Conservation (phyloP, 352 stramenopile species). For the Halophytophthora batemanensis region DNA sequence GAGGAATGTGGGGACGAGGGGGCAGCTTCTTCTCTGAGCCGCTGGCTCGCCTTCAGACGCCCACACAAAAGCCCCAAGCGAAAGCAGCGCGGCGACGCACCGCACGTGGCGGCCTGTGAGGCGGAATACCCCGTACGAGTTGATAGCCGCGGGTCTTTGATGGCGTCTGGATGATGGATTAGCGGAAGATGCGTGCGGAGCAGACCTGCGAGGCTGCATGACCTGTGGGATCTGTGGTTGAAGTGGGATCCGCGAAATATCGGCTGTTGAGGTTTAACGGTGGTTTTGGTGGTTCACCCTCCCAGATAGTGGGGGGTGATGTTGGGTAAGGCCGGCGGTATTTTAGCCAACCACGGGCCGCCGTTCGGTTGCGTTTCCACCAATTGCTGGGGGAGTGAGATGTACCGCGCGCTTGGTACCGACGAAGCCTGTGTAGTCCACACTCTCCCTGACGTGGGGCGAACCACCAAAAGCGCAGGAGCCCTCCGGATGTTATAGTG, state of each 20-base stretch:
- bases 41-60: too few relatives aligned
- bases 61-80: neutral
- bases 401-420: neutral
- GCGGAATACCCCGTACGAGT: neutral
- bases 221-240: conserved; percentile 1
- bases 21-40: too few relatives aligned
- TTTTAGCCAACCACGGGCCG: conserved; percentile 8
- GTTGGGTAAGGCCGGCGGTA: conserved; percentile 4
- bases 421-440: too few relatives aligned
- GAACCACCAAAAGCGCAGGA: too few relatives aligned
- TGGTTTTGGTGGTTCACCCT: conserved; percentile 10
- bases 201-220: conserved; percentile 1
- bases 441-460: too few relatives aligned
- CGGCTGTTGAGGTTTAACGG: conserved; percentile 1
- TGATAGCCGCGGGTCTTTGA: too few relatives aligned
- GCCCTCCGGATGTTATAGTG: too few relatives aligned
- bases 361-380: conserved; percentile 3
- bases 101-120: neutral
- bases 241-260: neutral
- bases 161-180: neutral
- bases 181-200: conserved; percentile 15
- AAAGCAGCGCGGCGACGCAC: conserved; percentile 4
- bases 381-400: conserved; percentile 3
- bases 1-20: too few relatives aligned
- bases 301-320: too few relatives aligned